phyloP scores from a whole-genome alignment of 306 rosid species.

The Pachyrhizus erosus region DNA sequence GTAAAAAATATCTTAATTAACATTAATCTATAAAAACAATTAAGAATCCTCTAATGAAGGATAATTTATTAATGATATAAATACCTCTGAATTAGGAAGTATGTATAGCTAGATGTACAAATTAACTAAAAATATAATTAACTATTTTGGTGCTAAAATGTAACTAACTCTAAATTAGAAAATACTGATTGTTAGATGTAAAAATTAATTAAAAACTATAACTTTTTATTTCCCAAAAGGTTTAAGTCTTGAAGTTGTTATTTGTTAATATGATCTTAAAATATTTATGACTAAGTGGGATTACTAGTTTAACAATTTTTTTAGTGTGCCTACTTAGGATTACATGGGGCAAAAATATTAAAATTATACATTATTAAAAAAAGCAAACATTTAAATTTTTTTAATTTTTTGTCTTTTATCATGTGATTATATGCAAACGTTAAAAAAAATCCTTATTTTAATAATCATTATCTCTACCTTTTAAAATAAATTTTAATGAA shows the following conservation, averaged over 20 bases:
- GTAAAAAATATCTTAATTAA: not conserved
- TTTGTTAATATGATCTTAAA: not conserved
- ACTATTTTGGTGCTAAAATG: too few relatives aligned
- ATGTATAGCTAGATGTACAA: too few relatives aligned
- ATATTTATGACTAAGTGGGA: not conserved
- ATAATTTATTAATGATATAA: too few relatives aligned
- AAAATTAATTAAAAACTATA: too few relatives aligned
- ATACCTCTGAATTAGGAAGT: too few relatives aligned
- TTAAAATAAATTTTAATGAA: not conserved
- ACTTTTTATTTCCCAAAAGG: too few relatives aligned
- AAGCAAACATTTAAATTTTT: not conserved
- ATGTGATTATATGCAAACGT: not conserved
- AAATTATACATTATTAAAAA: not conserved
- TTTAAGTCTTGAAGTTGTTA: not conserved
- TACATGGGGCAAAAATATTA: not conserved
- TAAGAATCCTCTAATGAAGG: too few relatives aligned
- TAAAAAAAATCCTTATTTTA: not conserved
- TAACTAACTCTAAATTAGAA: too few relatives aligned
- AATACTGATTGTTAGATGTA: too few relatives aligned
- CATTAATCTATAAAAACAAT: not conserved
- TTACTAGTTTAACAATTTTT: not conserved
- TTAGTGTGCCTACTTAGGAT: not conserved
- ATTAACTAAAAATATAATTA: too few relatives aligned
- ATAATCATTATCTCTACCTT: not conserved
- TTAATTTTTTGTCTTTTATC: not conserved